Evolutionary conservation across 768 basidiomycete genomes (phyloP), one percentile per base, ranked within the genome.

Genomic region (Russula ochroleuca): DNA sequence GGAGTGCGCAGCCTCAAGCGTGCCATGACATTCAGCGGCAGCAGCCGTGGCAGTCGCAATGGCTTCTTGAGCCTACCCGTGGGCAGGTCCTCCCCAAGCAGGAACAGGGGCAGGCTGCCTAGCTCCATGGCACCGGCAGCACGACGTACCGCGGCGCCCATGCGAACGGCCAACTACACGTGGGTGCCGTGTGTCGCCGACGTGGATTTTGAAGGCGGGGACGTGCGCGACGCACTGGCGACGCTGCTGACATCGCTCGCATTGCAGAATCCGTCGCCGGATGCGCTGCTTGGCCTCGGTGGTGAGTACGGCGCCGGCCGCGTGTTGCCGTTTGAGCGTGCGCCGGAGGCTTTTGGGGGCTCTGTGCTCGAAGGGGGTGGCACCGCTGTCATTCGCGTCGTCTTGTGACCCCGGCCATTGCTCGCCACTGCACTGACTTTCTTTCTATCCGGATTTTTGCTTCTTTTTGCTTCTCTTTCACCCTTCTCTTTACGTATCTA

Each of bases 111-210:
- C 23, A 35, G 31, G 62, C 23, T 59, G 33, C 23, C 57, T 41
- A 17, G 43, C 45, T 28, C 53, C 47, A 41, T 50, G 58, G 21
- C 38, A 9, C 49, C 23, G n/a, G 43, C 45, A 66, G 47, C 10
- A 40, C 17, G 33, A 10, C 51, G 61, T 38, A 62, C 35, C 45
- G 25, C 15, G 48, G 13, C 25, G 14, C 5, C 57, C 69, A 75
- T 71, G 47, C 75, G 78, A n/a, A 70, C 73, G 62, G 84, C 90
- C 33, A 85, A 84, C 52, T 93, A 93, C 73, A 84, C 86, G 21
- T 94, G 91, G 90, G 83, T 93, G n/a, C 86, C 83, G 70, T 76
- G 85, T 43, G 83, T 84, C 40, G 87, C 88, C 64, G 92, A 92
- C 71, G 83, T 92, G 35, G 92, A 93, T 72, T 87, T 85, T 80